Percentiles rank a stretch among this genome's conserved stretches.
These are phyloP conservation scores for Suillus brevipes DNA, from an alignment of 768 basidiomycete genomes.

Conservation along the genomic window DNA sequence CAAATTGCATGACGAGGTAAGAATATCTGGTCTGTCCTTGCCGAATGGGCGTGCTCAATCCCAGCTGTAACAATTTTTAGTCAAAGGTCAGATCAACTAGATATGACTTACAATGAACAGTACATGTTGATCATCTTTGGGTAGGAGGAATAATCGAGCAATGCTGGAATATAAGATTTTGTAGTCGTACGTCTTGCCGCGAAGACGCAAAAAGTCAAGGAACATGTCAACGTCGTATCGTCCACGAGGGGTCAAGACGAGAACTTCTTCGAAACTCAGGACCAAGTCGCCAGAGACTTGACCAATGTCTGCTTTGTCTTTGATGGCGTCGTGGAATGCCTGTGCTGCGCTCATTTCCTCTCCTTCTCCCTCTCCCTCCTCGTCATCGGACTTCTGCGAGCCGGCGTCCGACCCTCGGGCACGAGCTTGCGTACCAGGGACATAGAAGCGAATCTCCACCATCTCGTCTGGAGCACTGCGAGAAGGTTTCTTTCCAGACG, in stretches of 20 bases:
- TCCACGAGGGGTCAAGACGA: slow-evolving; percentile 93
- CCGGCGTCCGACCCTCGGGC: slow-evolving; percentile 69
- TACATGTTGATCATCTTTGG: slow-evolving; percentile 95
- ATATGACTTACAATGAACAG: slow-evolving; percentile 78
- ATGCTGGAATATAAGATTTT: slow-evolving; percentile 91
- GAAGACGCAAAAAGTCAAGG: slow-evolving; percentile 86
- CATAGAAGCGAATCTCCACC: slow-evolving; percentile 94
- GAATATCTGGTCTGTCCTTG: slow-evolving; percentile 99
- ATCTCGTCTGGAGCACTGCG: slow-evolving; percentile 71
- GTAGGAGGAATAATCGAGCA: slow-evolving; percentile 85
- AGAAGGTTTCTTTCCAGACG: slow-evolving; percentile 43
- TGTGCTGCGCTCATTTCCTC: slow-evolving; percentile 91
- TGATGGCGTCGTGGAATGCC: slow-evolving; percentile 94
- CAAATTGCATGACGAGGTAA: slow-evolving; percentile 97
- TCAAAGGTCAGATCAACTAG: not conserved
- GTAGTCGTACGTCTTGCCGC: slow-evolving; percentile 99
- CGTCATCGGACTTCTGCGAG: slow-evolving; percentile 71
- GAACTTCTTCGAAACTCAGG: slow-evolving; percentile 91
- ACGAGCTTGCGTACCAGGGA: slow-evolving; percentile 77
- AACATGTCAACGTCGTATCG: slow-evolving; percentile 99
- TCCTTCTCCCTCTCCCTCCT: slow-evolving; percentile 58
- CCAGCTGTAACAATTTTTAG: slow-evolving; percentile 55
- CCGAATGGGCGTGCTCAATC: slow-evolving; percentile 88
- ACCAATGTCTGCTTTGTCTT: slow-evolving; percentile 94
- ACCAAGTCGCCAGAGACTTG: slow-evolving; percentile 90